phyloP scores from a whole-genome alignment of 352 stramenopile species.

The Phytophthora ramorum region DNA sequence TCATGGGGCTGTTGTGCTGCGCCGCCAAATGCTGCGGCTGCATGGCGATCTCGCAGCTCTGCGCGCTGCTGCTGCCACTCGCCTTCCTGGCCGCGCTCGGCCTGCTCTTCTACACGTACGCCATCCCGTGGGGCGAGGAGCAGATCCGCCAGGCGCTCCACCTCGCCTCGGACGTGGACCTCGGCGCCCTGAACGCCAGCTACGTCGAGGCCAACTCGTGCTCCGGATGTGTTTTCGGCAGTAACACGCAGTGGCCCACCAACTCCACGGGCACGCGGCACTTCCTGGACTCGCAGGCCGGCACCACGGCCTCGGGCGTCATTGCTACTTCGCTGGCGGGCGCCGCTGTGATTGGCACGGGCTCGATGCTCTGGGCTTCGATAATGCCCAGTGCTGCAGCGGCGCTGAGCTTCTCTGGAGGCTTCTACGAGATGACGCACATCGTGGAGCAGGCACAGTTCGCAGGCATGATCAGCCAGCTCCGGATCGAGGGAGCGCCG shows the following conservation, averaged over 20 bases:
- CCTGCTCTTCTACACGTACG: constrained; percentile 75
- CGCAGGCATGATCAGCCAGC: constrained; percentile 84
- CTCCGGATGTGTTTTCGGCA: constrained; percentile 85
- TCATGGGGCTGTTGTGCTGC: constrained; percentile 60
- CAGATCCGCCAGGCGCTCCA: constrained; percentile 66
- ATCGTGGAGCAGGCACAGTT: constrained; percentile 90
- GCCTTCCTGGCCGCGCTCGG: constrained; percentile 57
- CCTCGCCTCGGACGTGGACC: constrained; percentile 54
- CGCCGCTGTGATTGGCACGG: constrained; percentile 50
- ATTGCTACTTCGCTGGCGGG: constrained; percentile 74
- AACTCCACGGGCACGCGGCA: constrained; percentile 69
- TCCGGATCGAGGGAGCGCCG: constrained; percentile 74
- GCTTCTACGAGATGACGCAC: constrained; percentile 88
- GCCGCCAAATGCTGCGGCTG: constrained; percentile 81
- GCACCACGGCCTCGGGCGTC: constrained; percentile 63
- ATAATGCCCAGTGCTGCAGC: constrained; percentile 68
- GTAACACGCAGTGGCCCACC: constrained; percentile 85
- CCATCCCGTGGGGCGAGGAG: constrained; percentile 77
- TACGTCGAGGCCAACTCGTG: constrained; percentile 71
- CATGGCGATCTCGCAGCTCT: constrained; percentile 75
- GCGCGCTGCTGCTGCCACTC: constrained; percentile 64
- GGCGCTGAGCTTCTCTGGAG: constrained; percentile 63
- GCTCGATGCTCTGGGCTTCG: constrained; percentile 82
- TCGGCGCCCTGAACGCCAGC: constrained; percentile 56
- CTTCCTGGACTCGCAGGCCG: constrained; percentile 79